Evolutionary conservation across 306 rosid genomes (phyloP).

Genomic region (Rubus parviflorus): DNA sequence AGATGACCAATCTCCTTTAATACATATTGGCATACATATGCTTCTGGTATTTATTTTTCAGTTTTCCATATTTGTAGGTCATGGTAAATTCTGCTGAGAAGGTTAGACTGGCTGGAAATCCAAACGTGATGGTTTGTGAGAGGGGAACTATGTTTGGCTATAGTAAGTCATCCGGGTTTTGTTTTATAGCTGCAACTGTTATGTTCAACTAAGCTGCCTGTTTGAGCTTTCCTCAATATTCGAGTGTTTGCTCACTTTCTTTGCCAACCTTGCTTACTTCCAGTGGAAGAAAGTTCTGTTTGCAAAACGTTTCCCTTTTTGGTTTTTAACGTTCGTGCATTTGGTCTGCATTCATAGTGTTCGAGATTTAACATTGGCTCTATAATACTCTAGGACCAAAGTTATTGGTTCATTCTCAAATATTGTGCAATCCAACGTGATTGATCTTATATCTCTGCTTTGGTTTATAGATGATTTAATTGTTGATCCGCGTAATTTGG

Average conservation of each 20-base stretch:
- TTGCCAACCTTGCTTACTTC: neutral
- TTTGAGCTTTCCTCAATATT: conserved; percentile 16
- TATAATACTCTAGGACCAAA: neutral
- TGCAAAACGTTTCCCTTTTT: neutral
- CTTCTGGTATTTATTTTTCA: conserved; percentile 20
- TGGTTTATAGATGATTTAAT: conserved; percentile 75
- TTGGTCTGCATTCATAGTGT: neutral
- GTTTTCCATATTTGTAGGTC: conserved; percentile 51
- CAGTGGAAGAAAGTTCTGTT: neutral
- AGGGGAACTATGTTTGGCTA: conserved; percentile 99
- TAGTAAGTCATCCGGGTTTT: conserved; percentile 62
- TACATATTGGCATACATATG: neutral
- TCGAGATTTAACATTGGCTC: neutral
- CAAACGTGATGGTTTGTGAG: conserved; percentile 97
- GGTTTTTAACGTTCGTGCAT: neutral
- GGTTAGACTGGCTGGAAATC: conserved; percentile 89
- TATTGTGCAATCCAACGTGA: conserved; percentile 10
- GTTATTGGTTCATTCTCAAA: neutral
- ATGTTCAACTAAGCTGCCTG: neutral
- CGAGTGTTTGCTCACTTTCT: conserved; percentile 18
- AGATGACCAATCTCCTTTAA: neutral
- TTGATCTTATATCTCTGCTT: conserved; percentile 15
- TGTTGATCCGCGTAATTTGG: conserved; percentile 91
- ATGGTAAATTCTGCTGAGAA: conserved; percentile 92
- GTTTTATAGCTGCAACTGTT: conserved; percentile 19